These are phyloP conservation scores for Cyamopsis tetragonoloba DNA, from an alignment of 306 rosid genomes.

Conservation along the genomic window DNA sequence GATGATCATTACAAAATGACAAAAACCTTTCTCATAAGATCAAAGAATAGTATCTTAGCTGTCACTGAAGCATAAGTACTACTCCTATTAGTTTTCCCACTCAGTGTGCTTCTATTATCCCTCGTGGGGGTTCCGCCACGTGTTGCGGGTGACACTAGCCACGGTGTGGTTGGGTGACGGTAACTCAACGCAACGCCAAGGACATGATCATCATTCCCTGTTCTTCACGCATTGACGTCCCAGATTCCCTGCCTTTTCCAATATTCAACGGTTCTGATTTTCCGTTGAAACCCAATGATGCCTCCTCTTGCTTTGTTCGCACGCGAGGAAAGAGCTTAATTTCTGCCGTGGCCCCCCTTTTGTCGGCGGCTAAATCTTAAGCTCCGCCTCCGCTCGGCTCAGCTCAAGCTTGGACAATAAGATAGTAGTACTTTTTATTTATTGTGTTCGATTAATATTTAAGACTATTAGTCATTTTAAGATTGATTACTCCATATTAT, in stretches of 20 bases:
- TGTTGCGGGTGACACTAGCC: slow-evolving; percentile 26
- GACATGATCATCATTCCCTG: neutral
- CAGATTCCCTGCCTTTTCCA: neutral
- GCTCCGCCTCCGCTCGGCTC: neutral
- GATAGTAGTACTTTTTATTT: too few relatives aligned
- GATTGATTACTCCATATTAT: neutral
- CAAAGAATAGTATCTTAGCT: neutral
- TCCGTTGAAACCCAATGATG: slow-evolving; percentile 22
- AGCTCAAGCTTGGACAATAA: neutral
- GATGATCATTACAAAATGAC: slow-evolving; percentile 2
- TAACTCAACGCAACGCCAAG: slow-evolving; percentile 32
- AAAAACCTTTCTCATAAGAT: slow-evolving; percentile 1
- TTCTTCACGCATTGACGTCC: slow-evolving; percentile 22
- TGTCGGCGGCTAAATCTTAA: neutral
- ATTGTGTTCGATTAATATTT: neutral
- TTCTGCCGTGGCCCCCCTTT: slow-evolving; percentile 5
- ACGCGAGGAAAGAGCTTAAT: slow-evolving; percentile 34
- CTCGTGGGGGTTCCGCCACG: slow-evolving; percentile 45
- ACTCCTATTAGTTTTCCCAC: too few relatives aligned
- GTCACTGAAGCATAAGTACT: neutral
- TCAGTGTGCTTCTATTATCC: too few relatives aligned
- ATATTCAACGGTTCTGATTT: slow-evolving; percentile 26
- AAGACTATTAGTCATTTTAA: too few relatives aligned
- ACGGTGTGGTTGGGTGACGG: slow-evolving; percentile 26
- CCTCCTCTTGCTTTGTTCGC: slow-evolving; percentile 43